phyloP scores from a whole-genome alignment of 2,329 filamentous ascomycete genomes.

The Beauveria pseudobassiana region DNA sequence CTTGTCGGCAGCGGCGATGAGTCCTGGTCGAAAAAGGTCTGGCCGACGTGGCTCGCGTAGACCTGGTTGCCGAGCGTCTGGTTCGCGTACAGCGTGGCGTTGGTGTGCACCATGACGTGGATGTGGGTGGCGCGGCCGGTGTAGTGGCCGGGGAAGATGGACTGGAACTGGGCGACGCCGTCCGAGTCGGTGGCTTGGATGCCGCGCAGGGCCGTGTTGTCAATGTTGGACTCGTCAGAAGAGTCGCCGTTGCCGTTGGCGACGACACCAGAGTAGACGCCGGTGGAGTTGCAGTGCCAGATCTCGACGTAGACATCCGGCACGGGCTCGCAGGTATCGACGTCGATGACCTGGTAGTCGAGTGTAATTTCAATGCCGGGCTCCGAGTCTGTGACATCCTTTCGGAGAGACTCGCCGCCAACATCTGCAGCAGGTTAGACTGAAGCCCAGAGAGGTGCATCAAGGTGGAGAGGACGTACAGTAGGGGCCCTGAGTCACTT shows the following conservation, averaged over 20 bases:
- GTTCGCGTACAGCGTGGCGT: conserved; percentile 26
- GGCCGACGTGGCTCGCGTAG: conserved; percentile 52
- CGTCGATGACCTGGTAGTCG: conserved; percentile 37
- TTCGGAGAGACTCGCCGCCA: conserved; percentile 24
- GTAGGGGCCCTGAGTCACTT: conserved; percentile 43
- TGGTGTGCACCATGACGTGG: conserved; percentile 34
- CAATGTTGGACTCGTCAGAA: conserved; percentile 22
- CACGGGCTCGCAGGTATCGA: conserved; percentile 33
- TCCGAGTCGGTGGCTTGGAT: conserved; percentile 33
- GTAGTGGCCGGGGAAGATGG: conserved; percentile 39
- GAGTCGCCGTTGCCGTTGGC: conserved; percentile 37
- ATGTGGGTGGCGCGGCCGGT: conserved; percentile 39
- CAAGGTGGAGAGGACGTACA: conserved; percentile 18
- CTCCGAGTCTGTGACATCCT: conserved; percentile 33
- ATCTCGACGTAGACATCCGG: conserved; percentile 33
- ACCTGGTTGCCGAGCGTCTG: conserved; percentile 26
- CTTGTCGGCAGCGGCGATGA: conserved; percentile 44
- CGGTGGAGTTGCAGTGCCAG: conserved; percentile 39
- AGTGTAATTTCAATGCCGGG: conserved; percentile 32
- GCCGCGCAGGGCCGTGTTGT: conserved; percentile 28
- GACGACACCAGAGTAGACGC: conserved; percentile 36
- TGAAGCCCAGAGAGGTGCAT: background rate
- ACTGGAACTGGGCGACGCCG: conserved; percentile 36
- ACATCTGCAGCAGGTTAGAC: conserved; percentile 18
- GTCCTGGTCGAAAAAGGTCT: conserved; percentile 55